Evolutionary conservation across 2,329 filamentous ascomycete species (phyloP).

Genomic region (Ceratocystis albifundus): DNA sequence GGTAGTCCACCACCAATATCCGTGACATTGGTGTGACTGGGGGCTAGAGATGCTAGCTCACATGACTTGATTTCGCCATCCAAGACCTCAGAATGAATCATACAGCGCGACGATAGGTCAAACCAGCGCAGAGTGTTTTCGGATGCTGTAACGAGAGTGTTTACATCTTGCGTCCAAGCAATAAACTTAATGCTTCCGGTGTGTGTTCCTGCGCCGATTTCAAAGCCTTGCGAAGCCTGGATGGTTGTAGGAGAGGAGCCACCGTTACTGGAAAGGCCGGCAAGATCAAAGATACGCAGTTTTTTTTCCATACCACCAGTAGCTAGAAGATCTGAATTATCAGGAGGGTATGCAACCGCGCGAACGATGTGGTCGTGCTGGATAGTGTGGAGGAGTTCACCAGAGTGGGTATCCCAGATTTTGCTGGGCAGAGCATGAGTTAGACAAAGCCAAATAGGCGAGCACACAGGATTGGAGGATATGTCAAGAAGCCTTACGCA

Average conservation of each 20-base stretch:
- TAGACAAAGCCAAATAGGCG: conserved; percentile 27
- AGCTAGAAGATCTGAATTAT: conserved; percentile 71
- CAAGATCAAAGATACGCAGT: conserved; percentile 82
- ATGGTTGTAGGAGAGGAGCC: conserved; percentile 29
- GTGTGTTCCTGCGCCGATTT: conserved; percentile 78
- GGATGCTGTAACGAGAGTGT: conserved; percentile 78
- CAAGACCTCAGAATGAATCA: conserved; percentile 64
- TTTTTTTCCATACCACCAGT: conserved; percentile 96
- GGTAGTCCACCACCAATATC: conserved; percentile 57
- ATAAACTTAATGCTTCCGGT: conserved; percentile 89
- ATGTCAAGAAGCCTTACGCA: conserved; percentile 47
- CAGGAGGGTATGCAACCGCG: conserved; percentile 76
- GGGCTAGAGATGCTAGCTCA: conserved; percentile 65
- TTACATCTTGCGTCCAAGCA: conserved; percentile 82
- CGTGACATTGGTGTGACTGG: conserved; percentile 44
- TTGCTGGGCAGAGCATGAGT: conserved; percentile 46
- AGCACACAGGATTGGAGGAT: neutral
- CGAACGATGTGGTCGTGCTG: conserved; percentile 93
- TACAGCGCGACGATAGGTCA: conserved; percentile 65
- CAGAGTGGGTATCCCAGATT: conserved; percentile 93
- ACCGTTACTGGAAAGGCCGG: conserved; percentile 40
- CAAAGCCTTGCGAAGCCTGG: conserved; percentile 56
- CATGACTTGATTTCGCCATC: conserved; percentile 84
- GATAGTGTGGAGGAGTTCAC: conserved; percentile 75
- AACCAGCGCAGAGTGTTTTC: conserved; percentile 94